Percentiles rank a stretch among this genome's conserved stretches.
These are phyloP conservation scores for Aspergillus pseudonomiae DNA, from an alignment of 2,329 filamentous ascomycete species.

Conservation along the genomic window DNA sequence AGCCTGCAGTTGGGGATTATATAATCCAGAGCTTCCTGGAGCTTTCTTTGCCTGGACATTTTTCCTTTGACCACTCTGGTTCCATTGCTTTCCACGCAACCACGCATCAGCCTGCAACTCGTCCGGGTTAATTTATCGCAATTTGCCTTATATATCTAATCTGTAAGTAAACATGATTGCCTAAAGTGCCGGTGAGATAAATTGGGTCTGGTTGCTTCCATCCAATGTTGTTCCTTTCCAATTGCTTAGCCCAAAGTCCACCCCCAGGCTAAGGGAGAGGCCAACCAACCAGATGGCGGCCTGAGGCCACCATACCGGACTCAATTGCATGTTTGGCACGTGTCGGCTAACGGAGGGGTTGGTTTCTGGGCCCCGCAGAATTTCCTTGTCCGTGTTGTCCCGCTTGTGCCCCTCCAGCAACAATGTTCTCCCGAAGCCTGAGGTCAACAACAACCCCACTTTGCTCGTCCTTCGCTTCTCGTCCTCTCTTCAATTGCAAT, in stretches of 20 bases:
- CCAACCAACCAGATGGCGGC: constrained; percentile 9
- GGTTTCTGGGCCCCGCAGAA: neutral
- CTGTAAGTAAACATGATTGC: neutral
- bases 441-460: constrained; percentile 48
- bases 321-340: constrained; percentile 21
- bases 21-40: constrained; percentile 9
- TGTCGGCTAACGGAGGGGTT: constrained; percentile 17
- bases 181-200: neutral
- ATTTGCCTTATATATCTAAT: neutral
- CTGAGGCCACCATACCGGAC: constrained; percentile 11
- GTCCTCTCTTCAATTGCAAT: constrained; percentile 38
- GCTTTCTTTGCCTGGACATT: constrained; percentile 5
- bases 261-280: neutral
- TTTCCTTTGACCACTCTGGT: constrained; percentile 10
- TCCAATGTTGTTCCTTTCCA: neutral
- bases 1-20: constrained; percentile 7
- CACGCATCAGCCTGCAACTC: neutral
- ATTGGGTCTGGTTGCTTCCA: neutral
- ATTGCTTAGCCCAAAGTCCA: neutral
- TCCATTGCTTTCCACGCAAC: constrained; percentile 13
- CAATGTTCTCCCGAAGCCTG: constrained; percentile 46
- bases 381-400: constrained; percentile 25
- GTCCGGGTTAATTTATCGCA: neutral
- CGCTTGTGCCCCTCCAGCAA: constrained; percentile 41
- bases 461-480: constrained; percentile 43